Conservation (phyloP, 441 rosid species). For the Caryocar brasiliense region DNA sequence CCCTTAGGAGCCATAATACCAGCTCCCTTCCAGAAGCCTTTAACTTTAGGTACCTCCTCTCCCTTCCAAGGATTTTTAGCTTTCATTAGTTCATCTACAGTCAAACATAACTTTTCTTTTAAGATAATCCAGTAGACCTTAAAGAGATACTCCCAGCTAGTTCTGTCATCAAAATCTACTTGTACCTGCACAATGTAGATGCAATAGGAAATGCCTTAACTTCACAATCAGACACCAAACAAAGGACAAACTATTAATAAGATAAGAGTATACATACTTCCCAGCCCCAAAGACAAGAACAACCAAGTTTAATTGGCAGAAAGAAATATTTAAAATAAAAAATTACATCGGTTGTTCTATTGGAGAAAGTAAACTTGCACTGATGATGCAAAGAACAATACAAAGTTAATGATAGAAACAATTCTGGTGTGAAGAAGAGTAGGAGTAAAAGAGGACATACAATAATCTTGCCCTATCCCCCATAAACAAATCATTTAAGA, state of each 20-base stretch:
- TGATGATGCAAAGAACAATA: neutral
- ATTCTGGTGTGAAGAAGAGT: constrained; percentile 6
- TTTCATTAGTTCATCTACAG: constrained; percentile 55
- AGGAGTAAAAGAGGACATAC: constrained; percentile 5
- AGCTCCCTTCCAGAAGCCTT: constrained; percentile 52
- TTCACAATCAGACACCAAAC: neutral
- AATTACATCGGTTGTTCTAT: neutral
- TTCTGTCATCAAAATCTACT: constrained; percentile 97
- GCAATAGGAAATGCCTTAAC: constrained; percentile 1
- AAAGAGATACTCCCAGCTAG: constrained; percentile 98
- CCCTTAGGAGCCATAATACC: constrained; percentile 20
- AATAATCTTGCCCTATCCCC: constrained; percentile 11
- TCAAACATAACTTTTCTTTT: constrained; percentile 64
- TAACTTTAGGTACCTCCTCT: constrained; percentile 29
- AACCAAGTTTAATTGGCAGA: neutral
- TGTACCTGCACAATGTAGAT: constrained; percentile 53
- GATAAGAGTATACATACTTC: neutral
- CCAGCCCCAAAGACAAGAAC: neutral
- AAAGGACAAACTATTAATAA: neutral
- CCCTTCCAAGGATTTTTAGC: constrained; percentile 44
- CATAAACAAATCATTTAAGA: too few species aligned
- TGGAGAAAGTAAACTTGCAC: neutral
- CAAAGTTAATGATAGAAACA: neutral
- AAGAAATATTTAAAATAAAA: neutral
- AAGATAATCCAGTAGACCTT: constrained; percentile 82